Evolutionary conservation across 2,329 filamentous ascomycete species (phyloP).

Genomic region (Microsporum audouinii): DNA sequence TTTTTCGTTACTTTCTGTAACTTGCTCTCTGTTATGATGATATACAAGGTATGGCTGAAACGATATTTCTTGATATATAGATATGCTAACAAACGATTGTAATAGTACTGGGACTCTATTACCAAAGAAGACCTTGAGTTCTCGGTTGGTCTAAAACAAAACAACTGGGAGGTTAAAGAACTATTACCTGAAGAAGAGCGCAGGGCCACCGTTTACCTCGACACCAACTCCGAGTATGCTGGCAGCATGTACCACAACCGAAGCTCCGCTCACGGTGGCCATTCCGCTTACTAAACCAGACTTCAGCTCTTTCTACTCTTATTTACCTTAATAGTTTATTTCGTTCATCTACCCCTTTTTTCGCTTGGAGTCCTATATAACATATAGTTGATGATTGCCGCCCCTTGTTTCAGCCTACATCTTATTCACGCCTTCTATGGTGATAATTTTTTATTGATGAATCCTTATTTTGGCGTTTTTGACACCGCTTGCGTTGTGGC

Average conservation of each 20-base stretch:
- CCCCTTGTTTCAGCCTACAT: background rate
- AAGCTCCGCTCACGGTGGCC: constrained; percentile 27
- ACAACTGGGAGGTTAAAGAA: constrained; percentile 98
- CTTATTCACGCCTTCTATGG: background rate
- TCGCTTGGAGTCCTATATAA: background rate
- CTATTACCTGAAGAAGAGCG: constrained; percentile 70
- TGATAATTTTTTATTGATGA: background rate
- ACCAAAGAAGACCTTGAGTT: constrained; percentile 97
- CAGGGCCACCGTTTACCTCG: constrained; percentile 58
- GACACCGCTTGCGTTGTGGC: background rate
- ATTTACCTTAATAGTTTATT: background rate
- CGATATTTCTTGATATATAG: background rate
- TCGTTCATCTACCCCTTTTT: background rate
- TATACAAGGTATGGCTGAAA: constrained; percentile 69
- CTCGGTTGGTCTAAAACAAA: constrained; percentile 85
- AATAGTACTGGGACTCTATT: constrained; percentile 96
- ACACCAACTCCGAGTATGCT: constrained; percentile 39
- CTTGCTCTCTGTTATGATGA: constrained; percentile 94
- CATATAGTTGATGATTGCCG: constrained; percentile 3
- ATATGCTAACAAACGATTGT: background rate
- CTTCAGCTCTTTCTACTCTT: background rate
- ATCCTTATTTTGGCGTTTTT: background rate
- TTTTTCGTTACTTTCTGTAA: constrained; percentile 95
- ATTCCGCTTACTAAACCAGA: constrained; percentile 25
- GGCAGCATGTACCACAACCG: constrained; percentile 35